phyloP scores from a whole-genome alignment of 257 asterid genomes.

The Plectranthus barbatus region DNA sequence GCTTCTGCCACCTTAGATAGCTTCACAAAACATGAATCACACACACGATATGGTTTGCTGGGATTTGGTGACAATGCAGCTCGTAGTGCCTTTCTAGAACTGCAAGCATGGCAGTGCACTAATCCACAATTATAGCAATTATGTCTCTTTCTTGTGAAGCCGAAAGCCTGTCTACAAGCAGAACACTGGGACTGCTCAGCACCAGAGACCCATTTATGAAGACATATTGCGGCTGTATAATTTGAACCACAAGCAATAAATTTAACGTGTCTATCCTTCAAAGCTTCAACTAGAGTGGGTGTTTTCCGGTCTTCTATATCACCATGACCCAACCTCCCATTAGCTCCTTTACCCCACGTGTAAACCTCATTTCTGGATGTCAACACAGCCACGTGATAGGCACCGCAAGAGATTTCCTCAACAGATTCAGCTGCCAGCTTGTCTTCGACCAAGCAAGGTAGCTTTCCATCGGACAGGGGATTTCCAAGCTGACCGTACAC shows the following conservation, averaged over 20 bases:
- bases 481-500: conserved; percentile 93
- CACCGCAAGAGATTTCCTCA: conserved; percentile 79
- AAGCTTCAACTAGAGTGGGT: conserved; percentile 69
- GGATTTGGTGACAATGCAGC: conserved; percentile 97
- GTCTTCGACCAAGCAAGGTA: conserved; percentile 69
- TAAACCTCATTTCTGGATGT: conserved; percentile 82
- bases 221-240: conserved; percentile 74
- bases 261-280: conserved; percentile 83
- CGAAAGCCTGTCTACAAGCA: conserved; percentile 86
- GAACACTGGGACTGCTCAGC: conserved; percentile 95
- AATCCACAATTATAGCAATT: conserved; percentile 95
- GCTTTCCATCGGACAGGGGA: conserved; percentile 70
- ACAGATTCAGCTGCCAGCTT: conserved; percentile 57
- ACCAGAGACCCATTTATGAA: conserved; percentile 87
- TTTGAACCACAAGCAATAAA: conserved; percentile 88
- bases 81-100: conserved; percentile 68
- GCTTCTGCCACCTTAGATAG: conserved; percentile 72
- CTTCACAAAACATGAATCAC: conserved; percentile 80
- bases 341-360: conserved; percentile 96
- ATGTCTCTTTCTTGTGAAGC: conserved; percentile 89
- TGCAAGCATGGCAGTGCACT: conserved; percentile 92
- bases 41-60: conserved; percentile 82
- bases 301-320: conserved; percentile 78
- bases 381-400: conserved; percentile 74
- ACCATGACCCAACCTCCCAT: conserved; percentile 93